phyloP scores from a whole-genome alignment of 768 basidiomycete species.

The Xerocomellus dryophilus region DNA sequence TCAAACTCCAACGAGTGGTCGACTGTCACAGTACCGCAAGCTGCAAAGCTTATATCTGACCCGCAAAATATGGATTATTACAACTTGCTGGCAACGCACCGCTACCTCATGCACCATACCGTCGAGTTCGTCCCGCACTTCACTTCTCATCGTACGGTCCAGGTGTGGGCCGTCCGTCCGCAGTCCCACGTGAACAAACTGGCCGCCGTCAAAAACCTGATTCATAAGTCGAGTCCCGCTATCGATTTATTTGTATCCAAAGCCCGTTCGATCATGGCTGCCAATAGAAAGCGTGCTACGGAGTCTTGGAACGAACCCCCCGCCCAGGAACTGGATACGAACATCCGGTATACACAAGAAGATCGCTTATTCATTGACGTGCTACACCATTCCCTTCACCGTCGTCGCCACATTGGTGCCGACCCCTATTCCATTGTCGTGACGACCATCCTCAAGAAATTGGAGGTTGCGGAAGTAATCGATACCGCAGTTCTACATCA shows the following conservation, averaged over 20 bases:
- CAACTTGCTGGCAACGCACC: slow-evolving; percentile 55
- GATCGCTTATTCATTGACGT: slow-evolving; percentile 61
- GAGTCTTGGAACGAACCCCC: slow-evolving; percentile 33
- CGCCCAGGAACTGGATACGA: slow-evolving; percentile 26
- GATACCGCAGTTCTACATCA: slow-evolving; percentile 36
- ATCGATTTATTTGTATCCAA: slow-evolving; percentile 51
- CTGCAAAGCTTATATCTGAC: slow-evolving; percentile 43
- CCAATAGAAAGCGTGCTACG: slow-evolving; percentile 29
- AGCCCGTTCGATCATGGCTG: slow-evolving; percentile 41
- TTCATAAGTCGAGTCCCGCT: slow-evolving; percentile 37
- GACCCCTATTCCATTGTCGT: slow-evolving; percentile 59
- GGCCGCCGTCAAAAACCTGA: slow-evolving; percentile 46
- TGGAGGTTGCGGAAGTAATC: slow-evolving; percentile 39
- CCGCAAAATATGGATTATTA: slow-evolving; percentile 29
- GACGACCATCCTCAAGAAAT: slow-evolving; percentile 54
- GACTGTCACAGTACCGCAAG: slow-evolving; percentile 51
- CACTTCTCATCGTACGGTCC: slow-evolving; percentile 43
- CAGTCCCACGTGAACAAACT: slow-evolving; percentile 51
- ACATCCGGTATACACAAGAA: slow-evolving; percentile 43
- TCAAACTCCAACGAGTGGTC: slow-evolving; percentile 51
- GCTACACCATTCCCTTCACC: slow-evolving; percentile 52
- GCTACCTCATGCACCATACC: slow-evolving; percentile 55
- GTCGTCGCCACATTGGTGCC: slow-evolving; percentile 45
- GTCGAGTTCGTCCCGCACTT: slow-evolving; percentile 51
- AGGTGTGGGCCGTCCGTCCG: slow-evolving; percentile 65